Base-by-base conservation (phyloP, 2,329 filamentous ascomycete genomes). In the Clonostachys rosea region DNA sequence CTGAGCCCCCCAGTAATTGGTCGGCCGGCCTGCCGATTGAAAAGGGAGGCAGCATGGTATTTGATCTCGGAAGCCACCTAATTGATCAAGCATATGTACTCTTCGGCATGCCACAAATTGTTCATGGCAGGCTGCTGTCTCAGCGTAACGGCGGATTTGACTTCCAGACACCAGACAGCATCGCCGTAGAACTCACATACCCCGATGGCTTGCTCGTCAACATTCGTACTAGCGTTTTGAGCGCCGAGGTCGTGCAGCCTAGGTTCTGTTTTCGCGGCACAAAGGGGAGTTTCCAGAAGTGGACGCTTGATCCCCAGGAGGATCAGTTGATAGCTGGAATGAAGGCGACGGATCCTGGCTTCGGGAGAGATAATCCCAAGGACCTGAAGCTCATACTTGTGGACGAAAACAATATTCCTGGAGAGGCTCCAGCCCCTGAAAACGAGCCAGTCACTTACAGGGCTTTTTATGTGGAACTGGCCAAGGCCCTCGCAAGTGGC, bases 231-330 rank as follows among this genome's bases (percentile, higher is more conserved):
- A 80, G 77, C 40, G 79, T 87, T 18, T 71, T 89, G 44, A 87
- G 82, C 59, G 79, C 80, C 4, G 87, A 91, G 65, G 71, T 71
- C 20, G 71, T 79, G 51, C 88, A 92, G 69, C 71, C 86, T 49
- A 73, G 88, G 37, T 92, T 84, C 72, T 91, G 88, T 87, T 74
- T 91, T 10, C 74, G 87, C 24, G 89, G 89, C 18, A 80, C 80
- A 16, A 83, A 84, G 65, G 89, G 86, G 1, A 87, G 79, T 59
- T 92, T 85, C 66, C 85, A 80, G 70, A 92, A 91, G 74, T 67
- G 70, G 37, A 73, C 76, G 46, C 72, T 92, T 3, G 89, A 94
- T 61, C 70, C 81, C 2, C 88, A 92, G 65, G 89, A 94, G 68
- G 80, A 84, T 47, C 86, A 90, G 63, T 75, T 91, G 46, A 79